Conservation (phyloP, 1,284 basidiomycete genomes). For the Trichosporon sp. region DNA sequence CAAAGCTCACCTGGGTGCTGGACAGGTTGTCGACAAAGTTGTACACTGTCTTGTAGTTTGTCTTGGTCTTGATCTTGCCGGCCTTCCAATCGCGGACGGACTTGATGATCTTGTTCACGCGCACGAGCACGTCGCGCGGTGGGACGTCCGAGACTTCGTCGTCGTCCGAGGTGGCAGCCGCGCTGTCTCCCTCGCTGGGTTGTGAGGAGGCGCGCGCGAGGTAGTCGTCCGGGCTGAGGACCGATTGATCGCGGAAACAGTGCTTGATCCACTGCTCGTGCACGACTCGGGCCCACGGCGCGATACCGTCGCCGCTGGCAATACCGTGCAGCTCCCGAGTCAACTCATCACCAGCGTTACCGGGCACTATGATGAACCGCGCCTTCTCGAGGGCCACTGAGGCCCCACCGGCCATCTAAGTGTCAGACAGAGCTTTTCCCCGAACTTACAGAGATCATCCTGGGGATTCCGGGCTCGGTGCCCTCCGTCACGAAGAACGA, state of each 20-base stretch:
- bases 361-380: not conserved
- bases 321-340: not conserved
- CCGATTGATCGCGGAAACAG: constrained; percentile 4
- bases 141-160: not conserved
- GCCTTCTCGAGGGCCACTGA: not conserved
- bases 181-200: not conserved
- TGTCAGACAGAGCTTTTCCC: not conserved
- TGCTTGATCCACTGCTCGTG: constrained; percentile 19
- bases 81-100: not conserved
- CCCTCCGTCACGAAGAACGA: constrained; percentile 1
- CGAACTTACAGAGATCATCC: not conserved
- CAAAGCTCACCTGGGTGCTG: not conserved
- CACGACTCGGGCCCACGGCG: not conserved
- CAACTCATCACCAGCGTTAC: not conserved
- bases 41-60: not conserved
- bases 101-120: constrained; percentile 1
- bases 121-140: not conserved
- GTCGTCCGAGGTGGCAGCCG: not conserved
- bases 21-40: constrained; percentile 5
- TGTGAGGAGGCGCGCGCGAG: not conserved
- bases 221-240: constrained; percentile 7
- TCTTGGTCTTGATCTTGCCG: not conserved
- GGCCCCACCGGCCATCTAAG: not conserved
- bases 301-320: not conserved
- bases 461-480: not conserved